Conservation (phyloP, 768 basidiomycete genomes). For the Trametes gibbosa region DNA sequence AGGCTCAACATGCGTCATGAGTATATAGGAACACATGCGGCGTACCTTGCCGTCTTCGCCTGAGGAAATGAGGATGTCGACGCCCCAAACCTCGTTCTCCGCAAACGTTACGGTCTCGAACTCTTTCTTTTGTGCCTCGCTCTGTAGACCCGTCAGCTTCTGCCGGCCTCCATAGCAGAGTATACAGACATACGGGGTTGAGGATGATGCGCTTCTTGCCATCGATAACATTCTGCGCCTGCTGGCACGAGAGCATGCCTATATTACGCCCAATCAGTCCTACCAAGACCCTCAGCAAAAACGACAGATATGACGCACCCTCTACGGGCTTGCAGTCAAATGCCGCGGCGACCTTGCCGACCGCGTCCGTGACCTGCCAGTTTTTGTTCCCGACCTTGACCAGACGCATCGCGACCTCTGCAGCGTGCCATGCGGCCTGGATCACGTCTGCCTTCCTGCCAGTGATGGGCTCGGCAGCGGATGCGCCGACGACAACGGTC, state of each 20-base stretch:
- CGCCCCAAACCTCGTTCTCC: conserved; percentile 93
- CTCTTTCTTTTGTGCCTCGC: conserved; percentile 78
- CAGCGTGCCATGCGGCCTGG: conserved; percentile 91
- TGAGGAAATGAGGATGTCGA: conserved; percentile 87
- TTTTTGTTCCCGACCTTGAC: conserved; percentile 94
- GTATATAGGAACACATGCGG: not conserved
- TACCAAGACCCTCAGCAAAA: not conserved
- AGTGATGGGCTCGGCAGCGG: conserved; percentile 68
- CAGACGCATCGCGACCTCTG: conserved; percentile 88
- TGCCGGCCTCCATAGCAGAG: not conserved
- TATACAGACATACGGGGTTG: conserved; percentile 57
- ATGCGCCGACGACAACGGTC: conserved; percentile 86
- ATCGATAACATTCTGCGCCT: conserved; percentile 91
- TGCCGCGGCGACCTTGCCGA: conserved; percentile 64
- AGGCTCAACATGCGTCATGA: not conserved
- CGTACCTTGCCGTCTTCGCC: conserved; percentile 88
- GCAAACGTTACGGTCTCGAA: conserved; percentile 84
- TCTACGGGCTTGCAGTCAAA: conserved; percentile 94
- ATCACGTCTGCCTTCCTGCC: conserved; percentile 88
- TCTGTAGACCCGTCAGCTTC: conserved; percentile 23
- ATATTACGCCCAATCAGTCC: conserved; percentile 1
- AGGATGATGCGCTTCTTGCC: conserved; percentile 95
- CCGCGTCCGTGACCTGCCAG: conserved; percentile 89
- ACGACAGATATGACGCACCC: conserved; percentile 45
- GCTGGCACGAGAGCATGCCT: conserved; percentile 96